phyloP scores from a whole-genome alignment of 768 basidiomycete species.

The Trametes gibbosa region DNA sequence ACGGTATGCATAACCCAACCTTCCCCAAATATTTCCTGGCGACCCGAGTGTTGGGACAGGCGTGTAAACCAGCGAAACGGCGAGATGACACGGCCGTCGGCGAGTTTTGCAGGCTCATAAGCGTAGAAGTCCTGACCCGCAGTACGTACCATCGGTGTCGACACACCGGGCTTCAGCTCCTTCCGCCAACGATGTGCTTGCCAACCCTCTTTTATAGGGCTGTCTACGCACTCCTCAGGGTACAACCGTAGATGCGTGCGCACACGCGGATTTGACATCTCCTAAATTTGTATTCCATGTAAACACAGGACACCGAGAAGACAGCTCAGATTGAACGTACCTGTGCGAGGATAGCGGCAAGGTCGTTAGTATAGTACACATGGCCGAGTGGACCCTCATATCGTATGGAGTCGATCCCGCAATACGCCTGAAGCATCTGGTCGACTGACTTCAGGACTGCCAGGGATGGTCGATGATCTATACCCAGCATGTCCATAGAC shows the following conservation, averaged over 20 bases:
- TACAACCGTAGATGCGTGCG: conserved; percentile 3
- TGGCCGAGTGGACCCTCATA: conserved; percentile 4
- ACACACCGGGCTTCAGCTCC: neutral
- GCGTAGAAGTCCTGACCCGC: neutral
- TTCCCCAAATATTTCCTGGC: neutral
- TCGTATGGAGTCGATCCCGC: neutral
- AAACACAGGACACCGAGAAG: neutral
- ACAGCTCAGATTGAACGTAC: neutral
- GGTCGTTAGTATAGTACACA: conserved; percentile 3
- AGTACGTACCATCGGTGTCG: conserved; percentile 1
- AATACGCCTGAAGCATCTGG: neutral
- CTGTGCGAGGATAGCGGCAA: conserved; percentile 3
- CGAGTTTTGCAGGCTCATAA: neutral
- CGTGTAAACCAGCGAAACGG: neutral
- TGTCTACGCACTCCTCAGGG: neutral
- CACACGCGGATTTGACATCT: conserved; percentile 15
- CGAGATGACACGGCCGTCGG: neutral
- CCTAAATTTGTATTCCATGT: conserved; percentile 2
- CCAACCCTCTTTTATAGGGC: neutral
- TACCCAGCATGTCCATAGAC: neutral
- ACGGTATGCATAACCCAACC: neutral
- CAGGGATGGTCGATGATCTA: neutral
- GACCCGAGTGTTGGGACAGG: neutral
- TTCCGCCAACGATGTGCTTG: conserved; percentile 5
- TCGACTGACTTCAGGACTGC: neutral